These are phyloP conservation scores for Baorangia bicolor DNA, from an alignment of 768 basidiomycete species.

Conservation along the genomic window DNA sequence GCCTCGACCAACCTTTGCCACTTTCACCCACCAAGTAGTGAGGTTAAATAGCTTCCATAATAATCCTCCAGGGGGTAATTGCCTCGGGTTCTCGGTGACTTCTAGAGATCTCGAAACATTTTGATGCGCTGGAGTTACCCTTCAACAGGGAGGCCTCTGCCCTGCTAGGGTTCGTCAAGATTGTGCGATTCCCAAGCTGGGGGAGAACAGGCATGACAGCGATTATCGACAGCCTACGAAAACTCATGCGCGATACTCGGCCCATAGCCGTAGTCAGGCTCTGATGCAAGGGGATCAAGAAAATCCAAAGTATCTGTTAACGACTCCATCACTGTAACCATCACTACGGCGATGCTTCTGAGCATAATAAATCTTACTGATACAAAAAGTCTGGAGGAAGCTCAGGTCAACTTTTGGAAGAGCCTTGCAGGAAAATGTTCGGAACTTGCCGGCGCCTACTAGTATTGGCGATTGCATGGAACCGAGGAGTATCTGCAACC, in stretches of 20 bases:
- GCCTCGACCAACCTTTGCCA: slow-evolving; percentile 10
- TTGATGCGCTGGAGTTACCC: neutral
- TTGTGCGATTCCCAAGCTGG: neutral
- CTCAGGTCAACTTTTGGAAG: slow-evolving; percentile 11
- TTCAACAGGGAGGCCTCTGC: neutral
- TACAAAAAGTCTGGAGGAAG: slow-evolving; percentile 27
- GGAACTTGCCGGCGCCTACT: slow-evolving; percentile 24
- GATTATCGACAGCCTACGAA: neutral
- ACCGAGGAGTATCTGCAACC: slow-evolving; percentile 18
- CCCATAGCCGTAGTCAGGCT: neutral
- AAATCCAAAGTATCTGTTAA: slow-evolving; percentile 5
- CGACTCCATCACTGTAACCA: slow-evolving; percentile 27
- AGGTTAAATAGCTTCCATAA: slow-evolving; percentile 26
- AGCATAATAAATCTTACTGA: slow-evolving; percentile 26
- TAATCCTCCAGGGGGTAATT: slow-evolving; percentile 17
- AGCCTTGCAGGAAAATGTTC: slow-evolving; percentile 12
- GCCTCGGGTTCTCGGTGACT: slow-evolving; percentile 17
- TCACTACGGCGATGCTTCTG: slow-evolving; percentile 26
- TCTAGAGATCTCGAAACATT: slow-evolving; percentile 11
- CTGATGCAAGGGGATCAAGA: slow-evolving; percentile 2
- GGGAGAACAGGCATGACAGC: neutral
- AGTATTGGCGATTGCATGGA: slow-evolving; percentile 11
- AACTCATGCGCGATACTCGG: neutral
- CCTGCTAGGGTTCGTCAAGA: neutral
- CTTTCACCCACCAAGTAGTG: slow-evolving; percentile 11